Evolutionary conservation across 805 yeast species (phyloP), one percentile per base, ranked within the genome.

Genomic region (Lachancea sp.): DNA sequence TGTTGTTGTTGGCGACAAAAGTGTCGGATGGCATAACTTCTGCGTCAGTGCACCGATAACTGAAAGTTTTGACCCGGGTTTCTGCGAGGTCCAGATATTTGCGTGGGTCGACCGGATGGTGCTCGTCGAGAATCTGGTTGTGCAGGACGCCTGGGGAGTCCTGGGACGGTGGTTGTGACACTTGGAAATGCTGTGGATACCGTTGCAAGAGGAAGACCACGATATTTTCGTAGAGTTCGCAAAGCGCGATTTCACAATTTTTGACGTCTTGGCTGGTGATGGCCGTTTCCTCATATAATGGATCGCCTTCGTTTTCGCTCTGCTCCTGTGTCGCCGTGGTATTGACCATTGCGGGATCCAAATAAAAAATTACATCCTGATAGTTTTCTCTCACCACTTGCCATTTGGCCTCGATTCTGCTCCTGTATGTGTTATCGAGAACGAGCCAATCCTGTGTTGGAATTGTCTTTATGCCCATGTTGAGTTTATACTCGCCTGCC

Each of bases 361-460:
- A 35, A 40, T 42, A 52, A 39, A 38, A 53, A 12, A 53, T 46
- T 6, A 50, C 51, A 41, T 53, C 55, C 31, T 42, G 46, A 42
- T 53, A 53, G 30, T 49, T 47, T 3, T 45, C 36, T 26, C 42
- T 39, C 15, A 53, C 41, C 32, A 53, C 46, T 11, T 60, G 47
- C 61, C 60, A 53, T 44, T 60, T 54, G 43, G 77, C 66, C 29
- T 73, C 52, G 15, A 78, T 72, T 36, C 69, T 63, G 3, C 68
- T 61, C 42, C 69, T 53, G 55, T 83, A 84, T 0, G 83, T 75
- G 36, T 79, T 64, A 47, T 85, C 93, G 3, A 85, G 59, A 27
- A 77, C 63, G 19, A 85, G 66, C 76, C 82, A 76, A 33, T 82
- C 81, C 35, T 73, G 70, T 2, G 79, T 59, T 30, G 68, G 62